phyloP scores from a whole-genome alignment of 225 moss, liverwort and hornwort species.

The Ulota crispa region DNA sequence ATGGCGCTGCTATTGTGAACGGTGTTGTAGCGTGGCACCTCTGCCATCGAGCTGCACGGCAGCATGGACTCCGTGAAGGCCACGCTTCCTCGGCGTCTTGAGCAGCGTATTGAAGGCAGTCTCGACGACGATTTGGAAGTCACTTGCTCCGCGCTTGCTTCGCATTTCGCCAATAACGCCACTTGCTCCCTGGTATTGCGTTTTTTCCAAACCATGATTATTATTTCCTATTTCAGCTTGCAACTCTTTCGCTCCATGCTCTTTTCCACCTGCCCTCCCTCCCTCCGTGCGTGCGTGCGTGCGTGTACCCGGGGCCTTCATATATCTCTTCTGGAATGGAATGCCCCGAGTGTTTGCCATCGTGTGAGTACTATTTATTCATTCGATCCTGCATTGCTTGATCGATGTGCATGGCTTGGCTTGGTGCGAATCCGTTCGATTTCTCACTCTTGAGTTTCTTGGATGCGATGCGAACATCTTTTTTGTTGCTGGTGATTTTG shows the following conservation, averaged over 20 bases:
- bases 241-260: not conserved
- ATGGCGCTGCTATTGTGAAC: not conserved
- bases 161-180: constrained; percentile 34
- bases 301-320: not conserved
- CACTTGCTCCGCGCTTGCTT: constrained; percentile 35
- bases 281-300: not conserved
- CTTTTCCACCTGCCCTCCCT: not conserved
- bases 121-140: constrained; percentile 13
- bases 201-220: not conserved
- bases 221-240: not conserved
- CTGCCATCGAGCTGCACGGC: not conserved
- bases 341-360: not conserved
- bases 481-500: not conserved
- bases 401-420: not conserved
- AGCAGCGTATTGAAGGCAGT: constrained; percentile 32
- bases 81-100: constrained; percentile 31
- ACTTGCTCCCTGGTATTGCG: constrained; percentile 34
- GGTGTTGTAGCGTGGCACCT: not conserved
- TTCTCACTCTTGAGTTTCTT: not conserved
- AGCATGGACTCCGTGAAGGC: constrained; percentile 48
- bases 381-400: too few relatives aligned
- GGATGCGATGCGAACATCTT: not conserved
- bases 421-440: not conserved
- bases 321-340: not conserved
- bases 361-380: not conserved